These are phyloP conservation scores for Aureobasidium musti DNA, from an alignment of 2,329 filamentous ascomycete genomes.

Conservation along the genomic window DNA sequence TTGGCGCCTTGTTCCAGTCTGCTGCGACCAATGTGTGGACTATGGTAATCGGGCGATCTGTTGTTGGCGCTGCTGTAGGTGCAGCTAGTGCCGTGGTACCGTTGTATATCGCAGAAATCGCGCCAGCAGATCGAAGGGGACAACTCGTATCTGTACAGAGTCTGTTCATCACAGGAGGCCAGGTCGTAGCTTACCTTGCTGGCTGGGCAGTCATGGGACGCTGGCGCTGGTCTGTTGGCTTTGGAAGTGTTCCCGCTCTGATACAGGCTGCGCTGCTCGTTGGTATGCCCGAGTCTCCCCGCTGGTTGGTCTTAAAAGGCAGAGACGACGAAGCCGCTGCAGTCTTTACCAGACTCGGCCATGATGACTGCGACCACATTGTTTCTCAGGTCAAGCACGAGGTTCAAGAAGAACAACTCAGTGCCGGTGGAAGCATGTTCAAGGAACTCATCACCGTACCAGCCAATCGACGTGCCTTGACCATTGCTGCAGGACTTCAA, in stretches of 20 bases:
- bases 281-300: constrained; percentile 82
- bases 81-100: constrained; percentile 81
- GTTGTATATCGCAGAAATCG: constrained; percentile 50
- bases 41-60: constrained; percentile 68
- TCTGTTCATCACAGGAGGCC: constrained; percentile 82
- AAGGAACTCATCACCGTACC: constrained; percentile 19
- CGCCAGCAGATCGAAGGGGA: constrained; percentile 60
- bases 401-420: constrained; percentile 65
- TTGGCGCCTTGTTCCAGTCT: constrained; percentile 68
- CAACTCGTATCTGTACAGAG: constrained; percentile 78
- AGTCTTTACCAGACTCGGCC: constrained; percentile 57
- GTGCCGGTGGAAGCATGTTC: constrained; percentile 34
- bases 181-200: constrained; percentile 82
- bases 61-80: constrained; percentile 73
- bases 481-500: constrained; percentile 84
- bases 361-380: constrained; percentile 45
- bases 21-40: constrained; percentile 56
- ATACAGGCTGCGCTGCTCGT: constrained; percentile 69
- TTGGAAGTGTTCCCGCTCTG: constrained; percentile 75
- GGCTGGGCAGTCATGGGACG: constrained; percentile 70
- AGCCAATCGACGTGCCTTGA: constrained; percentile 70
- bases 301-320: constrained; percentile 77
- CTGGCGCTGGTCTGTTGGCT: constrained; percentile 90
- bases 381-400: constrained; percentile 72
- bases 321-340: constrained; percentile 61